Evolutionary conservation across 2,329 filamentous ascomycete genomes (phyloP), one percentile per base, ranked within the genome.

Genomic region (Aspergillus tanneri): DNA sequence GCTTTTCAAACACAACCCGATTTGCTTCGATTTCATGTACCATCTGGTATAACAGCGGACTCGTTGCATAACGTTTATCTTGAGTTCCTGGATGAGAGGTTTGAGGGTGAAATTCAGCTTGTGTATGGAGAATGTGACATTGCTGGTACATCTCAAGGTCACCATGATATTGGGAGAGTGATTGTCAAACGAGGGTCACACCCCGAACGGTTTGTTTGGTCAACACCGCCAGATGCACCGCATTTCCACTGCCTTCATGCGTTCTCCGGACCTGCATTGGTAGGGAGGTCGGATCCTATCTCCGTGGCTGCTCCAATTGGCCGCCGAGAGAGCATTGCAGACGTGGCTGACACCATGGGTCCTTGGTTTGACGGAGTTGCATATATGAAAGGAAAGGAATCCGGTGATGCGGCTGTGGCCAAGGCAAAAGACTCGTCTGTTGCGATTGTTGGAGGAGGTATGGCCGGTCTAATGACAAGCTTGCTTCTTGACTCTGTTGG

Each of bases 41-140:
- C 66, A 5, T 52, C 66, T 6, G 48, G 35, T 6, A 63, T 74
- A 22, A 70, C 63, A 1, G 52, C 66, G 0, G 69, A 71, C 48
- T 73, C 71, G 0, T 55, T 79, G 50, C 75, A 79, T 56, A 80
- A 80, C 55, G 65, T 79, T 23, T 70, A 78, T 35, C 61, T 80
- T 16, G 66, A 62, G 4, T 77, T 73, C 50, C 19, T 55, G 12
- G 65, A 66, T 30, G 61, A 66, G 14, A 61, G 64, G 16, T 71
- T 75, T 23, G 71, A 76, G 46, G 76, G 75, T 5, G 62, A 73
- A 12, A 47, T 78, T 7, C 65, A 66, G 2, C 54, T 77, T 19
- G 67, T 76, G 5, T 75, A 78, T 53, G 77, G 75, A 1, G 57
- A 68, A 35, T 78, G 76, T 51, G 59, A 69, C 36, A 69, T 74